Conservation (phyloP, 2,329 filamentous ascomycete genomes). For the Aspergillus texensis region DNA sequence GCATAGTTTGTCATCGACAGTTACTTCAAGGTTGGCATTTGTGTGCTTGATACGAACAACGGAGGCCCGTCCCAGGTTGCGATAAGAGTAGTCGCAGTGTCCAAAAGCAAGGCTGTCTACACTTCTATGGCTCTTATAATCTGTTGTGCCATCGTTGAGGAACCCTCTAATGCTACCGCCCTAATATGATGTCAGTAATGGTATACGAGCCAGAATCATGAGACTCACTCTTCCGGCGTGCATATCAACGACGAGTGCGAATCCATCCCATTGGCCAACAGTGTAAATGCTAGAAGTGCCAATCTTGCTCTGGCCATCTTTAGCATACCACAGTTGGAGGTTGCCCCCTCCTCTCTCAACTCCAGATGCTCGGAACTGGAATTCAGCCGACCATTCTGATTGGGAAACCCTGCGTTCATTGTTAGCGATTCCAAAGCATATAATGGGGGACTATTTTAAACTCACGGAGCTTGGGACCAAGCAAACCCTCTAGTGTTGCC, state of each 20-base stretch:
- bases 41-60: slow-evolving; percentile 75
- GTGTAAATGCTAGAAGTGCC: slow-evolving; percentile 81
- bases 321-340: slow-evolving; percentile 89
- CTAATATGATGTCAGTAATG: slow-evolving; percentile 29
- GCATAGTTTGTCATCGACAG: slow-evolving; percentile 77
- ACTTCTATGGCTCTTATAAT: slow-evolving; percentile 74
- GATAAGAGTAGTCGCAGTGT: slow-evolving; percentile 86
- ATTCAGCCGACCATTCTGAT: slow-evolving; percentile 76
- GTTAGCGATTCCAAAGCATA: neutral
- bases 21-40: slow-evolving; percentile 69
- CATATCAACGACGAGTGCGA: slow-evolving; percentile 83
- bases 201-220: neutral
- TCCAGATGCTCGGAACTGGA: slow-evolving; percentile 86
- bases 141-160: slow-evolving; percentile 83
- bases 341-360: slow-evolving; percentile 85
- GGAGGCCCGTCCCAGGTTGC: slow-evolving; percentile 84
- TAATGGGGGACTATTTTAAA: slow-evolving; percentile 10
- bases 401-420: slow-evolving; percentile 46
- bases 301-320: slow-evolving; percentile 66
- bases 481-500: slow-evolving; percentile 82
- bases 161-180: slow-evolving; percentile 87
- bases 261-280: slow-evolving; percentile 81
- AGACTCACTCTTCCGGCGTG: slow-evolving; percentile 66
- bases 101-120: slow-evolving; percentile 89
- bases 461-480: slow-evolving; percentile 69